Conservation (phyloP, 495 filamentous ascomycete genomes). For the Neurospora sublineolata region DNA sequence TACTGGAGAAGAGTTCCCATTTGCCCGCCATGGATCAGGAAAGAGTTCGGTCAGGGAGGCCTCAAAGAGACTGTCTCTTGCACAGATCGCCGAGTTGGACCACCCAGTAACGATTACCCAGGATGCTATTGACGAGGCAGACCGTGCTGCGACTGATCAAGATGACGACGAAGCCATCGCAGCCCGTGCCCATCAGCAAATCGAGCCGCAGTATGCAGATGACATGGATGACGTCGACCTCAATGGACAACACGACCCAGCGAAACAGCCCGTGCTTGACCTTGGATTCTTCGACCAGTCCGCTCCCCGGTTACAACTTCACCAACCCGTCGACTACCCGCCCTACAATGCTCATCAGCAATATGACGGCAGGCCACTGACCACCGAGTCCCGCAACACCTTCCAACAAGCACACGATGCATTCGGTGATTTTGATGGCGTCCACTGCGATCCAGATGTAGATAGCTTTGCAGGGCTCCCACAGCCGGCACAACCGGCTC, state of each 20-base stretch:
- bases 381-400: conserved; percentile 54
- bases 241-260: background rate
- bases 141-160: conserved; percentile 15
- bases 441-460: conserved; percentile 57
- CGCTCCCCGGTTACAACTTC: conserved; percentile 18
- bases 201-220: conserved; percentile 20
- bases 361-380: conserved; percentile 24
- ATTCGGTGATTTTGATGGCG: conserved; percentile 91
- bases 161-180: conserved; percentile 22
- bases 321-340: conserved; percentile 13
- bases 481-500: conserved; percentile 2
- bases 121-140: conserved; percentile 34
- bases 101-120: conserved; percentile 28
- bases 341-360: conserved; percentile 5
- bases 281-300: conserved; percentile 4
- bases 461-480: conserved; percentile 19
- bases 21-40: conserved; percentile 34
- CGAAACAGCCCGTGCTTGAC: conserved; percentile 7
- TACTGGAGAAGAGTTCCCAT: conserved; percentile 22
- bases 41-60: conserved; percentile 35
- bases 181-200: conserved; percentile 19
- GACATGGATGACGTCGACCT: conserved; percentile 7
- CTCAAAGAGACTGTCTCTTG: conserved; percentile 31
- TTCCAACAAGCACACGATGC: conserved; percentile 56
- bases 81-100: conserved; percentile 36